Evolutionary conservation across 1,284 basidiomycete species (phyloP).

Genomic region (Rhodofomes roseus): DNA sequence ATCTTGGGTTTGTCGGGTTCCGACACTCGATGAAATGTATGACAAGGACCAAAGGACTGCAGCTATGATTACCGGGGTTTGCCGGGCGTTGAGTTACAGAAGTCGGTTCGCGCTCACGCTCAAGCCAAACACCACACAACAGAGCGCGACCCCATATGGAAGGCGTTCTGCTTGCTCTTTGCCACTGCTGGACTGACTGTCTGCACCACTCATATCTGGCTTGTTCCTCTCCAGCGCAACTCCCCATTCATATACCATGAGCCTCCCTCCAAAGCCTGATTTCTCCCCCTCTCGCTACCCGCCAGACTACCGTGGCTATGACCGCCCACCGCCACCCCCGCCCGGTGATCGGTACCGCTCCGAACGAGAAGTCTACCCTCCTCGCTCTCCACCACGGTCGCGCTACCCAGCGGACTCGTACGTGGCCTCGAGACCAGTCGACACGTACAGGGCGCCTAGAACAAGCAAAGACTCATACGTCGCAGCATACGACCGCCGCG

Average conservation of each 20-base stretch:
- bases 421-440: conserved; percentile 14
- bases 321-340: conserved; percentile 16
- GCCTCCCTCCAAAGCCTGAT: conserved; percentile 32
- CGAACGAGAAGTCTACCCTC: conserved; percentile 21
- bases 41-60: too few relatives aligned
- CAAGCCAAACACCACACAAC: background rate
- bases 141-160: background rate
- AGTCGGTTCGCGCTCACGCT: background rate
- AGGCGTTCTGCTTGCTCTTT: background rate
- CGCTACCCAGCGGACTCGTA: conserved; percentile 21
- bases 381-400: conserved; percentile 21
- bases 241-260: conserved; percentile 12
- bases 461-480: conserved; percentile 17
- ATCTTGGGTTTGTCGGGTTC: too few relatives aligned
- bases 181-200: background rate
- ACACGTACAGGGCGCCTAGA: conserved; percentile 17
- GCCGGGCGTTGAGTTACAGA: background rate
- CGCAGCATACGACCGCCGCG: conserved; percentile 18
- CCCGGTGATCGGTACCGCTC: conserved; percentile 14
- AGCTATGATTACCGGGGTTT: background rate
- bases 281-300: conserved; percentile 24
- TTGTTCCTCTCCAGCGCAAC: background rate
- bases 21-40: too few relatives aligned
- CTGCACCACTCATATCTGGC: background rate
- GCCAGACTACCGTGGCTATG: conserved; percentile 20